Conservation (phyloP, 2,329 filamentous ascomycete genomes). For the Scopulariopsis brevicaulis region DNA sequence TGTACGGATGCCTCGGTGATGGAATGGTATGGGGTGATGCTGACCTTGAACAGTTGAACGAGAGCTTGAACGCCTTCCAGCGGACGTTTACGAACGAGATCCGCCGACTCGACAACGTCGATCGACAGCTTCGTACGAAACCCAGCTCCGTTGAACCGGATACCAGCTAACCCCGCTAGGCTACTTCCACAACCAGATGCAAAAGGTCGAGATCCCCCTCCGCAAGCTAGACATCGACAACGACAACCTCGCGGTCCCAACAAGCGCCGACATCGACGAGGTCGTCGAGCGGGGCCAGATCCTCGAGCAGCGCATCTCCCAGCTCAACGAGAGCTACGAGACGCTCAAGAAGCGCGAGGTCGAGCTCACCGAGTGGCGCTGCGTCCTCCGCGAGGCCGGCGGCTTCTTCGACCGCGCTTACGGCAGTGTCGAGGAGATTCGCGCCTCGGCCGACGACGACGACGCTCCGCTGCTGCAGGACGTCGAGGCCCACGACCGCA, state of each 20-base stretch:
- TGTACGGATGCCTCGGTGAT: conserved; percentile 35
- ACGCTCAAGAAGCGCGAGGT: conserved; percentile 96
- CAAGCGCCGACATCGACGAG: conserved; percentile 92
- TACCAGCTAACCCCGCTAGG: conserved; percentile 32
- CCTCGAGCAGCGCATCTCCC: conserved; percentile 81
- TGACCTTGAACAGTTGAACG: conserved; percentile 61
- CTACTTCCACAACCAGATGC: conserved; percentile 94
- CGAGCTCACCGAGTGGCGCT: conserved; percentile 95
- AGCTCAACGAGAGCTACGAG: conserved; percentile 96
- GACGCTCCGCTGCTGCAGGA: conserved; percentile 90
- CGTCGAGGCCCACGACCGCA: conserved; percentile 67
- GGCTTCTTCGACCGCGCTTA: conserved; percentile 96
- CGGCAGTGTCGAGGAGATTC: conserved; percentile 92
- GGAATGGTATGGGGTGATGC: neutral
- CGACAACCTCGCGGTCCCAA: conserved; percentile 75
- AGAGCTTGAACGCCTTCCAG: conserved; percentile 88
- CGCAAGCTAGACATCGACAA: conserved; percentile 85
- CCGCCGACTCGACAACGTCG: conserved; percentile 91
- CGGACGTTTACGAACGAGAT: conserved; percentile 97
- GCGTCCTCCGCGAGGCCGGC: conserved; percentile 91
- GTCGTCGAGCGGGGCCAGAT: conserved; percentile 85
- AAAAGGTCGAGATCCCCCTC: conserved; percentile 78
- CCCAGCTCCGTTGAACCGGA: neutral
- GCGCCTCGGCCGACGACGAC: conserved; percentile 78
- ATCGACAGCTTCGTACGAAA: conserved; percentile 79